Evolutionary conservation across 768 basidiomycete species (phyloP), one percentile per base, ranked within the genome.

Genomic region (Lactarius vividus): DNA sequence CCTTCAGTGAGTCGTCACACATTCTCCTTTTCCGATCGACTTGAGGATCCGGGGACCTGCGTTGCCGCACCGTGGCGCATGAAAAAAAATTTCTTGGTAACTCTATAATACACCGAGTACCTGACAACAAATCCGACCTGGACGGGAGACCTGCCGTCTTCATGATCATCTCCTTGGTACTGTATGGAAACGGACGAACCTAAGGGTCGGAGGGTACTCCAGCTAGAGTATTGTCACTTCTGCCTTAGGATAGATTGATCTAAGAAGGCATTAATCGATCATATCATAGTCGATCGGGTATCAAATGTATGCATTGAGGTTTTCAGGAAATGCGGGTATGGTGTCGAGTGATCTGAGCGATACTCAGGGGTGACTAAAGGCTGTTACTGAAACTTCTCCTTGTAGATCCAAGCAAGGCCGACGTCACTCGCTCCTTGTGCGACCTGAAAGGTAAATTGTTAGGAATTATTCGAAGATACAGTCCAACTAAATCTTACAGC

Each of bases 371-470:
- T 11, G 31, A 58, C 33, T 26, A 5, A 29, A 13, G 28, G 31
- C 31, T 18, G 20, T 72, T 63, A 78, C 54, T 74, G 71, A 71
- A 86, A 94, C 77, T 95, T 95, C 72, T 91, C 87, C 76, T 96
- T 96, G 79, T 91, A 92, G 68, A 94, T 94, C 92, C 92, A 94
- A 2, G 91, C 91, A 55, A 94, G 82, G 28, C 92, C 92, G 68
- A 94, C 81, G 71, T 91, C 88, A 73, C 92, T 94, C 61, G 79
- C 83, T 23, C 92, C 92, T 74, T 93, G 92, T 18, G 79, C 79
- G 35, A 82, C 84, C 84, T 86, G 59, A 42, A 64, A 63, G 2
- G 58, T 35, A 26, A 28, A 39, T 54, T 16, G 29, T 29, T 4
- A 46, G 44, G 26, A 26, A 9, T 10, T 20, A 13, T 39, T 28